Percentiles rank a stretch among this genome's conserved stretches.
These are phyloP conservation scores for Kodamaea sp. DNA, from an alignment of 1,139 yeast genomes.

Conservation along the genomic window DNA sequence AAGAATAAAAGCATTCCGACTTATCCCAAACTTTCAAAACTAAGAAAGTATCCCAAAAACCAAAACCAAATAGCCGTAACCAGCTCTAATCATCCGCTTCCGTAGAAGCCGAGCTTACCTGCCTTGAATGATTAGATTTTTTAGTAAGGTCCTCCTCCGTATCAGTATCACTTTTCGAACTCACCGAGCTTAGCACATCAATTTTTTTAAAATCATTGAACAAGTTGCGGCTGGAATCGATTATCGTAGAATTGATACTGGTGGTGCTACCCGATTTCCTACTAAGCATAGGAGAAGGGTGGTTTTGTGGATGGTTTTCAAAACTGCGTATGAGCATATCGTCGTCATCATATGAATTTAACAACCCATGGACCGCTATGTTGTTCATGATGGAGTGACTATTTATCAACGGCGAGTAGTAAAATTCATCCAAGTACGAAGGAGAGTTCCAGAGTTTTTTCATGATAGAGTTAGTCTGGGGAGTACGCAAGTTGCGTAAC, in stretches of 20 bases:
- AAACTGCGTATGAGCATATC: slow-evolving; percentile 52
- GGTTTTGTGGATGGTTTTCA: slow-evolving; percentile 30
- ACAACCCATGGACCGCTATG: slow-evolving; percentile 11
- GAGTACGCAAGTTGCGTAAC: slow-evolving; percentile 39
- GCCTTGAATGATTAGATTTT: slow-evolving; percentile 2
- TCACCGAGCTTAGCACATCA: slow-evolving; percentile 11
- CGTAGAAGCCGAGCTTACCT: slow-evolving; percentile 6
- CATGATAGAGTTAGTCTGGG: slow-evolving; percentile 45
- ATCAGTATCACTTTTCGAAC: slow-evolving; percentile 7
- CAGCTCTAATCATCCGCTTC: slow-evolving; percentile 7
- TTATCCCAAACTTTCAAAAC: not conserved
- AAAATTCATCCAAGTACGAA: slow-evolving; percentile 65
- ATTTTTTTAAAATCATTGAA: slow-evolving; percentile 22
- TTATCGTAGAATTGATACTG: slow-evolving; percentile 8
- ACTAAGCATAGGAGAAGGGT: slow-evolving; percentile 15
- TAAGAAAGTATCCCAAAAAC: not conserved
- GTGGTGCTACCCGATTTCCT: slow-evolving; percentile 8
- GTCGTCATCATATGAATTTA: slow-evolving; percentile 54
- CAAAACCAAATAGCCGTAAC: not conserved
- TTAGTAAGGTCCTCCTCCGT: slow-evolving; percentile 2
- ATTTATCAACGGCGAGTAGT: slow-evolving; percentile 55
- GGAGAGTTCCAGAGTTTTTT: slow-evolving; percentile 65
- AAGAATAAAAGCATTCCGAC: not conserved
- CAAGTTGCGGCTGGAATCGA: slow-evolving; percentile 20
- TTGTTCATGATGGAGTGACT: slow-evolving; percentile 20